phyloP scores from a whole-genome alignment of 352 stramenopile species.

The Pythium scleroteichum region DNA sequence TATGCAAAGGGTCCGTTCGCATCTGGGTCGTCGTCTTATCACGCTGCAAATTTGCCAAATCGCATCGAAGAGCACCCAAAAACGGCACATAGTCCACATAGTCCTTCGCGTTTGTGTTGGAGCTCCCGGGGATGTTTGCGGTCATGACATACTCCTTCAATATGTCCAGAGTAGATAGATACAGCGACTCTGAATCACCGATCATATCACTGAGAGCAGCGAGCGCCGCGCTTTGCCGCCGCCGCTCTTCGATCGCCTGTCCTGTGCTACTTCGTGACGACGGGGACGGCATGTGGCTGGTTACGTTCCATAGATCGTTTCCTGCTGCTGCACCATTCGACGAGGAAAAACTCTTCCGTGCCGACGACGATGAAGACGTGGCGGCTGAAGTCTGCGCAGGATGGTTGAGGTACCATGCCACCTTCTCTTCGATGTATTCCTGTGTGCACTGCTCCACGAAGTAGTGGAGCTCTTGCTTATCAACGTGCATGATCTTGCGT shows the following conservation, averaged over 20 bases:
- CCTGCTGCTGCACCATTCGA: conserved; percentile 6
- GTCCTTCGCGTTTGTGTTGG: conserved; percentile 64
- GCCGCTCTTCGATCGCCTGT: conserved; percentile 57
- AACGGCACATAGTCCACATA: conserved; percentile 86
- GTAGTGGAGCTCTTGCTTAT: conserved; percentile 63
- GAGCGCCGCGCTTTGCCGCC: conserved; percentile 65
- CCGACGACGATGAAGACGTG: neutral
- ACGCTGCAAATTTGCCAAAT: conserved; percentile 80
- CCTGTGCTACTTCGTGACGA: conserved; percentile 25
- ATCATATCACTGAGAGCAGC: conserved; percentile 76
- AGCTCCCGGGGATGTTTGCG: conserved; percentile 68
- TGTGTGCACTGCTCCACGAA: conserved; percentile 77
- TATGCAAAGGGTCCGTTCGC: conserved; percentile 78
- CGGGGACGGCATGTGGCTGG: conserved; percentile 62
- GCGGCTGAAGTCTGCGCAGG: conserved; percentile 23
- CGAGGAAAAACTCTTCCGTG: conserved; percentile 8
- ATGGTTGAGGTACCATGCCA: conserved; percentile 70
- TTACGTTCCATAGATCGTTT: conserved; percentile 65
- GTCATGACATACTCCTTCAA: conserved; percentile 72
- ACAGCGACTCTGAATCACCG: conserved; percentile 81
- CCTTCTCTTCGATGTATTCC: conserved; percentile 67
- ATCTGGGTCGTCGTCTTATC: conserved; percentile 74
- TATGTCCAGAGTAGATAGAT: conserved; percentile 78
- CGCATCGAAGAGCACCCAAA: conserved; percentile 72
- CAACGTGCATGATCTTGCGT: conserved; percentile 80